Percentiles rank a stretch among this genome's conserved stretches.
Conservation (phyloP, 371 early-diverging fungal genomes). For the Vairimorpha necatrix region DNA sequence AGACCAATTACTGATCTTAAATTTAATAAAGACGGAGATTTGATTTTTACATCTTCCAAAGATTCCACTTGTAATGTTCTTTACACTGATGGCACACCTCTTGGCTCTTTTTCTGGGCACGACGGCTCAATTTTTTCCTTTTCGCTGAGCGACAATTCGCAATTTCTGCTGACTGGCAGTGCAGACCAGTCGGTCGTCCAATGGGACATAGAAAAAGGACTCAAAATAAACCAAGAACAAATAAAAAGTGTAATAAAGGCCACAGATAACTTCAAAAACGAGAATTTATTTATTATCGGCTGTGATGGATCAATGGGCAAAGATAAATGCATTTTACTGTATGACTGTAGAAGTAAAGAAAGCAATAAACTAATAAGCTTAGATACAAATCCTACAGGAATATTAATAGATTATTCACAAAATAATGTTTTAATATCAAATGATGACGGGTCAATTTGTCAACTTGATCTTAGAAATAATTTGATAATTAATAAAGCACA, state of each 20-base stretch:
- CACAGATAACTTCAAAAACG: slow-evolving; percentile 80
- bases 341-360: slow-evolving; percentile 69
- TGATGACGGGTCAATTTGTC: slow-evolving; percentile 64
- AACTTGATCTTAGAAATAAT: slow-evolving; percentile 52
- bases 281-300: slow-evolving; percentile 75
- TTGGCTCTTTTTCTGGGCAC: slow-evolving; percentile 88
- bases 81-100: slow-evolving; percentile 89
- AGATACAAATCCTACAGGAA: slow-evolving; percentile 73
- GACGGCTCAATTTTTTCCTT: slow-evolving; percentile 83
- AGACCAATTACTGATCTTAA: slow-evolving; percentile 92
- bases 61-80: slow-evolving; percentile 84
- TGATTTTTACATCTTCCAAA: slow-evolving; percentile 88
- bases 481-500: slow-evolving; percentile 66
- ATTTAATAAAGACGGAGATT: slow-evolving; percentile 96
- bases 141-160: slow-evolving; percentile 68
- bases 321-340: slow-evolving; percentile 73
- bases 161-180: slow-evolving; percentile 74
- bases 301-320: slow-evolving; percentile 85
- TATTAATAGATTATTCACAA: slow-evolving; percentile 82
- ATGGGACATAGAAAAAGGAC: slow-evolving; percentile 89
- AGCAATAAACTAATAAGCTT: slow-evolving; percentile 54
- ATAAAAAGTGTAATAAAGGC: slow-evolving; percentile 81
- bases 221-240: slow-evolving; percentile 76
- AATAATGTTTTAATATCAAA: slow-evolving; percentile 79
- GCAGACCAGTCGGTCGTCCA: slow-evolving; percentile 84